Evolutionary conservation across 495 filamentous ascomycete species (phyloP), one percentile per base, ranked within the genome.

Genomic region (Thermothielavioides terrestris): DNA sequence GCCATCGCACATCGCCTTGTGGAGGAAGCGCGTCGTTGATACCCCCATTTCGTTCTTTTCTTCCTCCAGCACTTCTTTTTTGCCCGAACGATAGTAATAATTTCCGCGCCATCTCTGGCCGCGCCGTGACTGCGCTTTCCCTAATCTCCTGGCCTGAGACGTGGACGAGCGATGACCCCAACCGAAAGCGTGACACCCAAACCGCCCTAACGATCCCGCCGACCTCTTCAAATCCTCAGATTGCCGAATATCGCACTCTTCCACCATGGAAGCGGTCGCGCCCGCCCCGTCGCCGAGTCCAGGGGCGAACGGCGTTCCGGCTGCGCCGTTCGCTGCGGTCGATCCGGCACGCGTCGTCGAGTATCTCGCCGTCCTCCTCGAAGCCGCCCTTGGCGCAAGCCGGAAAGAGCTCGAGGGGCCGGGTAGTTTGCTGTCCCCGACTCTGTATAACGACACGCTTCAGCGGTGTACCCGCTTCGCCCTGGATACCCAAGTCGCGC

Each of bases 381-480:
- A 83, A 62, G 82, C 91, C 45, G 89, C 86, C 55, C 76, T 99
- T 45, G 94, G 91, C 55, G 89, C 94, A 50, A 79, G 81, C 23
- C 79, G 77, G 57, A 73, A 74, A 32, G 92, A 99, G 61, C 76
- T 99, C 50, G 82, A 94, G 64, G 71, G 75, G 20, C 70, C 77
- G 36, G 89, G 86, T 38, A 95, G 88, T 65, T 74, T 97, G 62
- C 77, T 99, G 40, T 91, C 88, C 15, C 73, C 79, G 51, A 63
- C 71, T 7, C 78, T 73, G 46, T 77, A 84, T 56, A 67, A 72
- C 30, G 90, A 97, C 46, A 97, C 92, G 0, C 69, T 89, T 22
- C 82, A 88, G 59, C 77, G 89, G 69, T 95, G 91, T 68, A 83
- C 80, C 53, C 82, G 91, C 58, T 99, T 95, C 65, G 88, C 89